Evolutionary conservation across 75 land plant genomes (phyloP), one percentile per base, ranked within the genome.

Genomic region (Cryptomeria japonica): DNA sequence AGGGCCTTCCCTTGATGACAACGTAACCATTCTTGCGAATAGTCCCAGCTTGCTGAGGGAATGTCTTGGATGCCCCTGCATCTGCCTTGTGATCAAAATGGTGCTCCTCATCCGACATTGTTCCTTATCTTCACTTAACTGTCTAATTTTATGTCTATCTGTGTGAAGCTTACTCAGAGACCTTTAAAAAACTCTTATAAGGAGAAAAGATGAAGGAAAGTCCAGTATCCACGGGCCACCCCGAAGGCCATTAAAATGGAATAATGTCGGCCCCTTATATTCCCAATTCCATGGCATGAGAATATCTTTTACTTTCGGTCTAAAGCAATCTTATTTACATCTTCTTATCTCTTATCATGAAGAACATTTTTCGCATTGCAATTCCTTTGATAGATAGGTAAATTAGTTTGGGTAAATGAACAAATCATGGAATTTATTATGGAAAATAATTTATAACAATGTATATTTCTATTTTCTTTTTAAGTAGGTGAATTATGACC

Each of bases 21-120:
- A 92, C 47, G 90, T 92, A 88, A 16, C 87, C 93, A 64, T 87
- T 89, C 93, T 92, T 92, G 36, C 92, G 92, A 84, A 92, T 86
- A 70, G 93, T 86, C 16, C 92, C 93, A 64, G 92, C 92, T 90
- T 91, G 93, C 90, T 92, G 92, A 5, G 93, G 93, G 61, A 58
- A 92, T 61, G 93, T 92, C 86, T 92, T 92, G 85, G 93, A 92
- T 44, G 93, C 93, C 16, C 93, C 92, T 79, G 92, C 85, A 25
- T 92, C 93, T 37, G 92, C 92, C 92, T 90, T 91, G 87, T 89
- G 84, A 42, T 91, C 92, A 89, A 91, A 91, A 83, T 92, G 93
- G 32, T 92, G 93, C 72, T 92, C 93, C 73, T 92, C 92, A 25
- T 92, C 93, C 87, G 92, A 92, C 93, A 92, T 92, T 77, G 47